A percentile compares a stretch with the other conserved stretches of the same genome.
These are phyloP conservation scores for Spiromastix sp. DNA, from an alignment of 2,329 filamentous ascomycete genomes.

Conservation along the genomic window DNA sequence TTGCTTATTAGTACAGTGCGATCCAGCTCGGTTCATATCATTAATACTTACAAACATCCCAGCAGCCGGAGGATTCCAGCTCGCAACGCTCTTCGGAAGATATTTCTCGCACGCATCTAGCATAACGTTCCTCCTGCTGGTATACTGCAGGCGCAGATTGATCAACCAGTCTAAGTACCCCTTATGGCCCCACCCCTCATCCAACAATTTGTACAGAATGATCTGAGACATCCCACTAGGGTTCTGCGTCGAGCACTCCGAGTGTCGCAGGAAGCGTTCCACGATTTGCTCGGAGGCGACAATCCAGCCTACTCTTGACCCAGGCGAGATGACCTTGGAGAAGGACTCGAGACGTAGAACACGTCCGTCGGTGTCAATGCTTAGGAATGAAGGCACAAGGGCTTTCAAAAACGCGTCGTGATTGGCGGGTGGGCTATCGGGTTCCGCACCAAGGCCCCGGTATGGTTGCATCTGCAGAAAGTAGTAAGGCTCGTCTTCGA, in stretches of 20 bases:
- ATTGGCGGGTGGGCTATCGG: slow-evolving; percentile 46
- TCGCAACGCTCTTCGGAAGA: slow-evolving; percentile 61
- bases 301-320: slow-evolving; percentile 76
- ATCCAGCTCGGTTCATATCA: no score
- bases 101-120: slow-evolving; percentile 67
- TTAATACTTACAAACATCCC: slow-evolving; percentile 82
- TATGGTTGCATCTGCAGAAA: slow-evolving; percentile 79
- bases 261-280: slow-evolving; percentile 70
- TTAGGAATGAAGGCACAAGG: slow-evolving; percentile 65
- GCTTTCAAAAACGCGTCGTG: slow-evolving; percentile 64
- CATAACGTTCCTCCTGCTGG: slow-evolving; percentile 63
- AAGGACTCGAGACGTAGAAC: slow-evolving; percentile 89
- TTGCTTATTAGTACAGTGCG: no score
- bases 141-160: slow-evolving; percentile 71
- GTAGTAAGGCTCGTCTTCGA: slow-evolving; percentile 93
- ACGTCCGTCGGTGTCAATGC: slow-evolving; percentile 74
- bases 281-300: slow-evolving; percentile 77
- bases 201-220: slow-evolving; percentile 76
- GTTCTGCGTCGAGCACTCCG: slow-evolving; percentile 75
- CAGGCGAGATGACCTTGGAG: slow-evolving; percentile 81
- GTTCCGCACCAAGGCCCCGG: slow-evolving; percentile 41
- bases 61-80: slow-evolving; percentile 66
- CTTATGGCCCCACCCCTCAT: slow-evolving; percentile 87
- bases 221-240: slow-evolving; percentile 78
- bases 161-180: slow-evolving; percentile 88